Conservation (phyloP, 2,329 filamentous ascomycete genomes). For the Neopestalotiopsis rosae region DNA sequence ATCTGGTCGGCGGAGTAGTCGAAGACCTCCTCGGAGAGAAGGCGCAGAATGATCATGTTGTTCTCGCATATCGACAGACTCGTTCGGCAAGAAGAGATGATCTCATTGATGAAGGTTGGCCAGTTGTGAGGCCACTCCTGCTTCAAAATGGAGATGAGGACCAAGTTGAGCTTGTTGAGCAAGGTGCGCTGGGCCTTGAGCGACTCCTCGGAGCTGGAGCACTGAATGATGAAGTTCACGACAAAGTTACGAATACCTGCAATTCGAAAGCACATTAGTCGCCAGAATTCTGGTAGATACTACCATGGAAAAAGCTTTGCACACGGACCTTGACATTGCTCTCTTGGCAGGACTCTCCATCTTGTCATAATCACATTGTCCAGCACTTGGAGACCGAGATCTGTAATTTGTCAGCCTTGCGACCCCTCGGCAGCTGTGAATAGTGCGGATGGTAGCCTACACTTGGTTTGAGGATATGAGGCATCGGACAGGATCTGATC, state of each 20-base stretch:
- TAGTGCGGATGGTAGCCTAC: conserved; percentile 55
- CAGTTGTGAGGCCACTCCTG: conserved; percentile 99
- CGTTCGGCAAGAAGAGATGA: conserved; percentile 93
- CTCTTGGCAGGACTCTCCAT: conserved; percentile 96
- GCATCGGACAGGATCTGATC: conserved; percentile 96
- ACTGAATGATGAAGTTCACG: conserved; percentile 96
- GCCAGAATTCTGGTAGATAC: not conserved
- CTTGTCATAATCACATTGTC: conserved; percentile 98
- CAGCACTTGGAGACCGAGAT: conserved; percentile 92
- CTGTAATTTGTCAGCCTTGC: conserved; percentile 51
- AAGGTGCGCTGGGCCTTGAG: conserved; percentile 85
- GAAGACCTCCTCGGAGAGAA: conserved; percentile 97
- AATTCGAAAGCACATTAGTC: conserved; percentile 20
- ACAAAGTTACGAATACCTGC: conserved; percentile 98
- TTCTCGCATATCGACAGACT: conserved; percentile 98
- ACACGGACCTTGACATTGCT: conserved; percentile 85
- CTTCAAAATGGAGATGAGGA: conserved; percentile 96
- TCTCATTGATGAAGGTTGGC: conserved; percentile 99
- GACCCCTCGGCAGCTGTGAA: conserved; percentile 1
- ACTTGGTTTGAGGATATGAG: conserved; percentile 95
- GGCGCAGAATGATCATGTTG: conserved; percentile 97
- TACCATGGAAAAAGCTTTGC: not conserved
- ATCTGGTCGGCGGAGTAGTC: conserved; percentile 99
- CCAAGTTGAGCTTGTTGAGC: conserved; percentile 97
- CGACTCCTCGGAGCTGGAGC: conserved; percentile 87